Evolutionary conservation across 2,329 filamentous ascomycete genomes (phyloP).

Genomic region (Claviceps sp.): DNA sequence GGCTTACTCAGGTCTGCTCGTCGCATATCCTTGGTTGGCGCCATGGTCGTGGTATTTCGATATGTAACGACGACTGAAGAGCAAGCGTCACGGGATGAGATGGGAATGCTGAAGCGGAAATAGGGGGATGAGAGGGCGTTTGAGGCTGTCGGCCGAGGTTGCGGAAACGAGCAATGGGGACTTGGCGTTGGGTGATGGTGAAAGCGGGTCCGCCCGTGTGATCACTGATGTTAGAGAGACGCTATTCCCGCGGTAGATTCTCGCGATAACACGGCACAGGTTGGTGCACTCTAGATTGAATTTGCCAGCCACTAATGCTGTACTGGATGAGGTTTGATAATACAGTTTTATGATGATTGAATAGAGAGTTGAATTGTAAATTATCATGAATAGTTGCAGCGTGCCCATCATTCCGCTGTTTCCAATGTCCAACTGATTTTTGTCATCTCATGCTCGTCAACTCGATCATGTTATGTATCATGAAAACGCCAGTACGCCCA

Average conservation of each 20-base stretch:
- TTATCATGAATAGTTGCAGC: too few species aligned
- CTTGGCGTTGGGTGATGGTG: neutral
- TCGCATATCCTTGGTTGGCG: conserved; percentile 30
- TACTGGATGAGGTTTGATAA: too few species aligned
- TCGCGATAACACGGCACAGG: neutral
- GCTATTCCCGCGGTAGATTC: neutral
- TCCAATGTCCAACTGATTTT: neutral
- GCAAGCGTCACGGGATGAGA: neutral
- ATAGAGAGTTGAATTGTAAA: too few species aligned
- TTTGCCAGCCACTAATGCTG: too few species aligned
- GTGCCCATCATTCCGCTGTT: neutral
- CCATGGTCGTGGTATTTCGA: conserved; percentile 17
- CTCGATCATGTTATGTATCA: neutral
- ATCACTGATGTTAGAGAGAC: neutral
- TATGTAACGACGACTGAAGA: neutral
- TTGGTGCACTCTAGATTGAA: too few species aligned
- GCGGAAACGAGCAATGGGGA: neutral
- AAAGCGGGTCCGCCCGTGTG: conserved; percentile 1
- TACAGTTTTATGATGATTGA: too few species aligned
- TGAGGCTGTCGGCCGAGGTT: neutral
- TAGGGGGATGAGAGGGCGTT: neutral
- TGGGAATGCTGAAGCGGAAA: neutral
- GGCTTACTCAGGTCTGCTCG: conserved; percentile 30
- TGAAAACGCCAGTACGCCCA: neutral
- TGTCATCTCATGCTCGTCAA: neutral